Conservation (phyloP, 108 stramenopile species). For the Schizochytrium sp. region DNA sequence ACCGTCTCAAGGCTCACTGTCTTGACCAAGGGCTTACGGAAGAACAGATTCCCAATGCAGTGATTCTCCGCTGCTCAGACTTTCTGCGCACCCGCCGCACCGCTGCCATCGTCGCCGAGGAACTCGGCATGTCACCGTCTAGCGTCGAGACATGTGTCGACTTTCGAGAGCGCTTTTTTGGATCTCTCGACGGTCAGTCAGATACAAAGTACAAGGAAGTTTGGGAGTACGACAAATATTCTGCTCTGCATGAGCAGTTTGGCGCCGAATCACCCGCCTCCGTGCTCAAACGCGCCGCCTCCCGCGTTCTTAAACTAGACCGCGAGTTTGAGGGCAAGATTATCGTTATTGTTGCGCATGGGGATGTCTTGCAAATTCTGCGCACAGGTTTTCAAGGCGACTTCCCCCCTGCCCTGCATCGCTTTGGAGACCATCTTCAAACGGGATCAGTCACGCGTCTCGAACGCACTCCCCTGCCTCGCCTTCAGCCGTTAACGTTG, state of each 20-base stretch:
- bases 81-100: slow-evolving; percentile 63
- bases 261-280: slow-evolving; percentile 64
- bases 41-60: not conserved
- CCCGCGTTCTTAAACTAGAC: slow-evolving; percentile 44
- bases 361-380: slow-evolving; percentile 75
- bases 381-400: slow-evolving; percentile 63
- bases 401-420: not conserved
- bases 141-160: slow-evolving; percentile 47
- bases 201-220: slow-evolving; percentile 64
- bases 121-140: slow-evolving; percentile 8
- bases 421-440: not conserved
- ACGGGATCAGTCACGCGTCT: not conserved
- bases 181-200: slow-evolving; percentile 53
- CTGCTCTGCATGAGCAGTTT: slow-evolving; percentile 50
- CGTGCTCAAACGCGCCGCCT: slow-evolving; percentile 56
- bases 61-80: slow-evolving; percentile 42
- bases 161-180: slow-evolving; percentile 73
- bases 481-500: not conserved
- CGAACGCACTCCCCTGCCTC: not conserved
- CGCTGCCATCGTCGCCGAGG: slow-evolving; percentile 45
- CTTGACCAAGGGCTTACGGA: not conserved
- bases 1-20: slow-evolving; percentile 22
- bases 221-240: slow-evolving; percentile 60
- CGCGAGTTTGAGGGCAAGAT: not conserved
- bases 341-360: slow-evolving; percentile 66